phyloP scores from a whole-genome alignment of 495 filamentous ascomycete species.

The Penicillium daleae region DNA sequence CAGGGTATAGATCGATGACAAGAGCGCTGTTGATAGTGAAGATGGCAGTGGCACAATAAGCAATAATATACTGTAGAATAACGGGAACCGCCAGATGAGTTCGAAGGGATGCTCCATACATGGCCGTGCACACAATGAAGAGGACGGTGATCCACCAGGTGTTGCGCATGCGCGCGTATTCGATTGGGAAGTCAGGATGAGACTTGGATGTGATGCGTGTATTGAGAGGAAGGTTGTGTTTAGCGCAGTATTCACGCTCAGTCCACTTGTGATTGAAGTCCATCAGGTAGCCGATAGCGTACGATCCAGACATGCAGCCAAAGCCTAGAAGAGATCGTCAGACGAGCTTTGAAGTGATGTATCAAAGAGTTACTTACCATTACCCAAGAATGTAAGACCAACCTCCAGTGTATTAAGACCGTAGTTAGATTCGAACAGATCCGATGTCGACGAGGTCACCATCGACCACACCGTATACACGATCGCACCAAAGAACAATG shows the following conservation, averaged over 20 bases:
- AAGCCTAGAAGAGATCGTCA: slow-evolving; percentile 27
- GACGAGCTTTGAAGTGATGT: not conserved
- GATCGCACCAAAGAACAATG: slow-evolving; percentile 49
- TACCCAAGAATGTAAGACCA: slow-evolving; percentile 48
- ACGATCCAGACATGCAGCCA: slow-evolving; percentile 43
- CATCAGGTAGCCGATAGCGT: slow-evolving; percentile 45
- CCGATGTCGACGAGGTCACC: slow-evolving; percentile 52
- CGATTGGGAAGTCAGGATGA: slow-evolving; percentile 55
- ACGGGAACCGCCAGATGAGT: slow-evolving; percentile 56
- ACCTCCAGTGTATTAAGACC: slow-evolving; percentile 41
- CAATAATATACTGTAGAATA: slow-evolving; percentile 59
- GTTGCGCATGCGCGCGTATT: slow-evolving; percentile 50
- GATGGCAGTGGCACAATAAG: slow-evolving; percentile 43
- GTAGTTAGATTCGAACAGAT: slow-evolving; percentile 41
- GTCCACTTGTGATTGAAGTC: slow-evolving; percentile 43
- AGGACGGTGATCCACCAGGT: slow-evolving; percentile 46
- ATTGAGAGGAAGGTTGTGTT: slow-evolving; percentile 44
- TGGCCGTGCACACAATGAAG: slow-evolving; percentile 39
- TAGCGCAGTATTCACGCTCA: slow-evolving; percentile 42
- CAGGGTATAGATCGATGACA: slow-evolving; percentile 68
- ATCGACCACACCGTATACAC: slow-evolving; percentile 57
- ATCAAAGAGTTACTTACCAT: slow-evolving; percentile 29
- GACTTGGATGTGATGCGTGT: slow-evolving; percentile 45
- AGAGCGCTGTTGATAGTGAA: slow-evolving; percentile 63
- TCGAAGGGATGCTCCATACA: slow-evolving; percentile 33